Base-by-base conservation (phyloP, 2,329 filamentous ascomycete genomes). In the Byssochlamys sp. region DNA sequence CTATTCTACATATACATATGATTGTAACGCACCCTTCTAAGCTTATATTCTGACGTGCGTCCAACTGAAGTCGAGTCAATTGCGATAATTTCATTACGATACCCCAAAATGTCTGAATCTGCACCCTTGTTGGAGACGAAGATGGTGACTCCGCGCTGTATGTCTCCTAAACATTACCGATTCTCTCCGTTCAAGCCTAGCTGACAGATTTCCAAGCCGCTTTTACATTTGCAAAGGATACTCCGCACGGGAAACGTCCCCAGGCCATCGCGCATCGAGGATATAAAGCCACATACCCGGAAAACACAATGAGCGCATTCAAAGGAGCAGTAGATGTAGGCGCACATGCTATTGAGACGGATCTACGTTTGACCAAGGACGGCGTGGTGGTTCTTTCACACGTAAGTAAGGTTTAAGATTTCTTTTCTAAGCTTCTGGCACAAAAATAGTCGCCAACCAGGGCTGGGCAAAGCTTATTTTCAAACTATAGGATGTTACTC, bases 171-270 rank as follows among this genome's bases (percentile, higher is more conserved):
- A 39, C 2, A 2, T 11, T 39, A n/a, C 35, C 33, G 19, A 35
- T 39, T 14, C n/a, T 39, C 35, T 39, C 35, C 35, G 29, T n/a
- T 39, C 35, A 4, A n/a, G 35, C 14, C 14, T 39, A 39, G 14
- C 35, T 39, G 12, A 39, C 35, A 39, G 35, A 54, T 19, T 52
- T 53, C 27, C 11, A 45, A 59, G 57, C 55, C 29, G 26, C 52
- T 27, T 59, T 59, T 35, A 57, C 55, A n/a, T 59, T 59, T 39
- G 57, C 57, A n/a, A 59, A 54, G 48, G 45, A 59, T 48, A 57
- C 55, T 27, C 57, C 55, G 9, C 19, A 55, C 11, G 57, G 57
- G 35, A 39, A 2, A 51, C 55, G 57, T 24, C 53, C 28, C 29
- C 29, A 39, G 11, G 33, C 27, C 5, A 39, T 29, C 24, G 39